Conservation (phyloP, 2,329 filamentous ascomycete genomes). For the Chrysoporthe puriensis region DNA sequence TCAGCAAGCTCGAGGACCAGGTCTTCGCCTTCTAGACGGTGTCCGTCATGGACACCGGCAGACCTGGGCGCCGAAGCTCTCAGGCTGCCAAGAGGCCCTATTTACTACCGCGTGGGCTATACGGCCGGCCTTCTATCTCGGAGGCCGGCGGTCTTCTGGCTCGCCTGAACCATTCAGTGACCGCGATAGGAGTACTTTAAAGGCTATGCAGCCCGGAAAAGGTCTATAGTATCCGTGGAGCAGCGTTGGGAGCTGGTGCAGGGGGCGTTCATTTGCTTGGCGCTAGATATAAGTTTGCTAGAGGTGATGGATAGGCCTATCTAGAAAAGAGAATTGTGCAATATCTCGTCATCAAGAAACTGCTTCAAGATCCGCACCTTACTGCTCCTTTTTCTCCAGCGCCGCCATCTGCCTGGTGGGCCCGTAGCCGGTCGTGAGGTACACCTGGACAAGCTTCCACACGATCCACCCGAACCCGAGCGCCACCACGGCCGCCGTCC, state of each 20-base stretch:
- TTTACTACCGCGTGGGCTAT: background rate
- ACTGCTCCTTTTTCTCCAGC: slow-evolving; percentile 34
- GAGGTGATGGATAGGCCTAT: slow-evolving; percentile 7
- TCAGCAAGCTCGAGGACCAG: slow-evolving; percentile 98
- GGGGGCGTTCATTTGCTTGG: background rate
- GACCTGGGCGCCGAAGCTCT: background rate
- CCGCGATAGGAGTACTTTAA: background rate
- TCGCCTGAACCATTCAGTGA: too few relatives aligned
- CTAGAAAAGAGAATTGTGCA: slow-evolving; percentile 1
- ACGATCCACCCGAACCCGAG: slow-evolving; percentile 73
- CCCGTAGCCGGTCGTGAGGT: slow-evolving; percentile 40
- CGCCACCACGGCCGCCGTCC: slow-evolving; percentile 62
- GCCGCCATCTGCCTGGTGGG: slow-evolving; percentile 28
- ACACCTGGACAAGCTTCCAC: slow-evolving; percentile 57
- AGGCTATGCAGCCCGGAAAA: background rate
- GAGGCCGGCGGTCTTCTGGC: background rate
- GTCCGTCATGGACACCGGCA: background rate
- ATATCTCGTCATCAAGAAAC: slow-evolving; percentile 8
- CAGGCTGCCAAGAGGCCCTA: background rate
- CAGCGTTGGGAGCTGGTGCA: too few relatives aligned
- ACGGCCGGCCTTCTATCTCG: background rate
- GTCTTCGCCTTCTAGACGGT: slow-evolving; percentile 84
- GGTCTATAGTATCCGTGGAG: background rate
- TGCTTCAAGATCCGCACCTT: background rate
- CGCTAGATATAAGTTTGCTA: background rate